Conservation (phyloP, 352 stramenopile species). For the Globisporangium perplexum region DNA sequence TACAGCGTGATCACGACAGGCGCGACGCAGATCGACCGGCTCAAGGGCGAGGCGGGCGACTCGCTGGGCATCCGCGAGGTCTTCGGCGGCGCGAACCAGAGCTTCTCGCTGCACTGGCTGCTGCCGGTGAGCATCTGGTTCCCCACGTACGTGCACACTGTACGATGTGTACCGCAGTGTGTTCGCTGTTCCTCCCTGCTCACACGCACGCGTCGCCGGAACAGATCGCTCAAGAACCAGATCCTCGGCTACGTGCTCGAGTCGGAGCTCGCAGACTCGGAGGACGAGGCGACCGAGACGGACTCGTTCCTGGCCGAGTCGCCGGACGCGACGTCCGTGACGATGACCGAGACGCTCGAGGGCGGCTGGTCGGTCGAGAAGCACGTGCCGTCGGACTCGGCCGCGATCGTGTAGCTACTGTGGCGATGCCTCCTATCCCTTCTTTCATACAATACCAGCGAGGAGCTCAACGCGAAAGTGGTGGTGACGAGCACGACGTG, state of each 20-base stretch:
- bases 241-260: constrained; percentile 81
- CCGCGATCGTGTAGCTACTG: constrained; percentile 39
- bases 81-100: constrained; percentile 56
- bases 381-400: constrained; percentile 46
- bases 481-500: too few relatives aligned
- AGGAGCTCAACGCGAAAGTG: too few relatives aligned
- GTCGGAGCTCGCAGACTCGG: constrained; percentile 54
- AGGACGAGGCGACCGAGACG: constrained; percentile 69
- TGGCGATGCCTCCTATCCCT: too few relatives aligned
- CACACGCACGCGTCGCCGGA: background rate
- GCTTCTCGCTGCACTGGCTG: constrained; percentile 71
- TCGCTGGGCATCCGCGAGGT: constrained; percentile 80
- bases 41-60: constrained; percentile 88
- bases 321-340: constrained; percentile 32
- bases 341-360: constrained; percentile 70
- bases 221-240: constrained; percentile 76
- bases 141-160: constrained; percentile 43
- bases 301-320: constrained; percentile 56
- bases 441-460: too few relatives aligned
- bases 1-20: constrained; percentile 95
- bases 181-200: background rate
- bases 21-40: constrained; percentile 96
- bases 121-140: constrained; percentile 87
- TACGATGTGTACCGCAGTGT: background rate
- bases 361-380: constrained; percentile 85